These are phyloP conservation scores for Bathelium albidoporum DNA, from an alignment of 495 filamentous ascomycete genomes.

Conservation along the genomic window DNA sequence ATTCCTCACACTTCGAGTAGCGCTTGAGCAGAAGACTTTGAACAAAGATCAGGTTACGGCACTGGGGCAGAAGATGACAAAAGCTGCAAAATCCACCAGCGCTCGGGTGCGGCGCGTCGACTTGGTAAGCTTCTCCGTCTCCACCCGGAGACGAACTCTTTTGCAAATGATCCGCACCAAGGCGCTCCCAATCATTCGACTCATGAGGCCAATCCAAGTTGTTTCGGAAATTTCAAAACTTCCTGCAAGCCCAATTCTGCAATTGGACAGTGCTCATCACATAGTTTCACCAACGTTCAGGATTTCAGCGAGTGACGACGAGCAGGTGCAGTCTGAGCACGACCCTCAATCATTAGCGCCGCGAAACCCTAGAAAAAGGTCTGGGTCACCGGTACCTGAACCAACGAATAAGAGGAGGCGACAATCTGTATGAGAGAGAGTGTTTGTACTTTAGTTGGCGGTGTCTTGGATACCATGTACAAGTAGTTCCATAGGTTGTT, in stretches of 20 bases:
- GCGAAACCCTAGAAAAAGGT: background rate
- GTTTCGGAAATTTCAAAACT: background rate
- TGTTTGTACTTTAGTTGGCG: background rate
- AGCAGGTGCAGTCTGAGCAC: background rate
- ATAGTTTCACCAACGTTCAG: background rate
- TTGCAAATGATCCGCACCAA: background rate
- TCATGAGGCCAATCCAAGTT: background rate
- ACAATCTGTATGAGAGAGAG: background rate
- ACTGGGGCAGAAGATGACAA: background rate
- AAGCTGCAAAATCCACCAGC: background rate
- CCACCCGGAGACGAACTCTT: background rate
- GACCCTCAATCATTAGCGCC: background rate
- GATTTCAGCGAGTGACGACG: background rate
- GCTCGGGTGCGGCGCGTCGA: background rate
- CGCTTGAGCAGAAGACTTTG: background rate
- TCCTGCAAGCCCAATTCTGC: background rate
- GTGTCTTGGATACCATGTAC: background rate
- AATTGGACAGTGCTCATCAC: background rate
- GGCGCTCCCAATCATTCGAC: background rate
- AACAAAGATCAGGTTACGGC: background rate
- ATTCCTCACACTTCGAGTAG: slow-evolving; percentile 4
- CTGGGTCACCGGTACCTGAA: background rate
- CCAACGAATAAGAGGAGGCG: background rate
- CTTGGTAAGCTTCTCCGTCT: slow-evolving; percentile 4
- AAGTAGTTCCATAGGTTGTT: background rate